Base-by-base conservation (phyloP, 2,329 filamentous ascomycete genomes). In the Taxawa tesnikishii region DNA sequence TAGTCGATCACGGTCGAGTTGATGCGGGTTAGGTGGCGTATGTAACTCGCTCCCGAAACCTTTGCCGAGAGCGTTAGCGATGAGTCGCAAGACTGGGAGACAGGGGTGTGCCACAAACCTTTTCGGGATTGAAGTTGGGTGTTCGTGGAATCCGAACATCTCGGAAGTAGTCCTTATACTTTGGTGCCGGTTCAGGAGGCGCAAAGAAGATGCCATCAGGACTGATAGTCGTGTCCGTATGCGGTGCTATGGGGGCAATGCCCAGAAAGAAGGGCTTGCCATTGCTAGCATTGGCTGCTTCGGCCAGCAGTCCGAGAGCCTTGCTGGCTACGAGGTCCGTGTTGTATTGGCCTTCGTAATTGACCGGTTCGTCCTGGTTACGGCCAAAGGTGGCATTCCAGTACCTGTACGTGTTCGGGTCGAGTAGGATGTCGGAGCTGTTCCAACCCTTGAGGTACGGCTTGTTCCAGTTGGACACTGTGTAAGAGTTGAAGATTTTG, bases 401-500 rank as follows among this genome's bases (percentile, higher is more conserved):
- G 46, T 82, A 83, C 16, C 68, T 60, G 44, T 83, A 83, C 0
- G 78, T 83, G 41, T 65, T 69, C 0, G 77, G 76, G 38, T 82
- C 75, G 3, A 50, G 43, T 4, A 51, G 41, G 34, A 58, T 50
- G 14, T 51, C 54, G 2, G 67, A 71, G 6, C 60, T 63, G 9
- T 63, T 78, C 61, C 72, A 82, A 1, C 75, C 76, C 1, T 60
- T 62, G 0, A 68, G 62, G 26, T 56, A 63, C 0, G 75, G 68
- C 4, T 60, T 56, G 45, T 77, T 56, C 46, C 79, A 83, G 37
- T 78, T 82, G 1, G 62, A 45, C 2, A 69, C 59, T 0, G 59
- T 69, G 31, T 81, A 75, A 0, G 66, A 61, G 41, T 83, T 83
- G 55, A 79, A 77, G 4, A 82, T 59, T 47, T 84, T 83, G n/a